These are phyloP conservation scores for Buxus sempervirens DNA, from an alignment of 164 flowering plant species.

Conservation along the genomic window DNA sequence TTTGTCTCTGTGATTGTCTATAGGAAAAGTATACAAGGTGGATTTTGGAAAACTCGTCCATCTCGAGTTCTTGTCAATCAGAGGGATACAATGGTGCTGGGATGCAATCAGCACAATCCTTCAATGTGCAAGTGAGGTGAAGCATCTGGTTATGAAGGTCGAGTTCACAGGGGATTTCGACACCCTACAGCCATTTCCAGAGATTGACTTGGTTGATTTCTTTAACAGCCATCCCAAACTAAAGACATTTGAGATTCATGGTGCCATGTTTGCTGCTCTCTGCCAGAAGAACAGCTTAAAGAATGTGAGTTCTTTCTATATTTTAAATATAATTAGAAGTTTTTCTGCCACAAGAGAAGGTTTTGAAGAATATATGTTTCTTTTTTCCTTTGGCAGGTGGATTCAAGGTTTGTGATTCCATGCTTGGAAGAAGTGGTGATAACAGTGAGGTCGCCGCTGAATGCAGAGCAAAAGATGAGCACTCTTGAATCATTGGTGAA, in stretches of 20 bases:
- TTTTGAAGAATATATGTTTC: not conserved
- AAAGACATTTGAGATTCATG: conserved; percentile 71
- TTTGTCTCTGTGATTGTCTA: conserved; percentile 4
- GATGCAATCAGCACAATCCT: conserved; percentile 72
- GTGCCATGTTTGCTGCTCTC: conserved; percentile 95
- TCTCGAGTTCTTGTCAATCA: conserved; percentile 60
- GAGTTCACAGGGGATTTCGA: conserved; percentile 78
- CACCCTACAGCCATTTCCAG: conserved; percentile 67
- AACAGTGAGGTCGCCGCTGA: conserved; percentile 75
- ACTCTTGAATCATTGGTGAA: conserved; percentile 70
- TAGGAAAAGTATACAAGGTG: conserved; percentile 69
- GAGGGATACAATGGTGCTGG: conserved; percentile 94
- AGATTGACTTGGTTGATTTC: conserved; percentile 78
- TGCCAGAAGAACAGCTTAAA: conserved; percentile 85
- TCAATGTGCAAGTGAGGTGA: conserved; percentile 64
- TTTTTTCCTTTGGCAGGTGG: conserved; percentile 42
- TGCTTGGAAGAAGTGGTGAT: conserved; percentile 63
- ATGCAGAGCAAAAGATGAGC: conserved; percentile 87
- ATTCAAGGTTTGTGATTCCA: conserved; percentile 59
- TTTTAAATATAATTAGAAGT: too few species aligned
- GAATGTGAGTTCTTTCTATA: conserved; percentile 39
- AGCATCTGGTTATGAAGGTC: conserved; percentile 80
- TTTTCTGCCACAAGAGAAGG: not conserved
- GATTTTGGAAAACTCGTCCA: conserved; percentile 71
- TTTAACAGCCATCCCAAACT: conserved; percentile 74